Percentiles rank a stretch among this genome's conserved stretches.
Evolutionary conservation across 2,329 filamentous ascomycete genomes (phyloP).

Genomic region (Aspergillus sp.): DNA sequence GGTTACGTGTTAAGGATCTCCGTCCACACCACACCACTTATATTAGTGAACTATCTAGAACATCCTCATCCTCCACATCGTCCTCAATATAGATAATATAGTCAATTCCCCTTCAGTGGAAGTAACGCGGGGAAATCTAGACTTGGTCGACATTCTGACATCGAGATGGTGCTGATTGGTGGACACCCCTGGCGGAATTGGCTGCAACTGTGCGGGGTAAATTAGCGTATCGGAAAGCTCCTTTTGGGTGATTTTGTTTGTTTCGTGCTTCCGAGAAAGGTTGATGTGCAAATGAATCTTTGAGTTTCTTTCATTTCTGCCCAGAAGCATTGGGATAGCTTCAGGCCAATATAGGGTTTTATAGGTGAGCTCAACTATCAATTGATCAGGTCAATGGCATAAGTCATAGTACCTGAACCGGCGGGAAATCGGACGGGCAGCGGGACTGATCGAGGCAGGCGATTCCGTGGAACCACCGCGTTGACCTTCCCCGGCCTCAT

Average conservation of each 20-base stretch:
- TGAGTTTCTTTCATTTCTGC: too few species aligned
- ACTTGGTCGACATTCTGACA: constrained; percentile 9
- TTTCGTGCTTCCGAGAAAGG: neutral
- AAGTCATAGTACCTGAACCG: neutral
- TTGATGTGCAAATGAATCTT: too few species aligned
- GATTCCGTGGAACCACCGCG: neutral
- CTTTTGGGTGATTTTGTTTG: neutral
- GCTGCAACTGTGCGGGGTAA: constrained; percentile 9
- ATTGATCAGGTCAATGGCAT: neutral
- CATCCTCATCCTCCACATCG: neutral
- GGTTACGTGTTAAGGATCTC: neutral
- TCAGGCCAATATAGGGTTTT: too few species aligned
- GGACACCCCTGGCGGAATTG: neutral
- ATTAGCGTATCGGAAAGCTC: constrained; percentile 3
- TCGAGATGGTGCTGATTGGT: constrained; percentile 10
- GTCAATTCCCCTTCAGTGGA: neutral
- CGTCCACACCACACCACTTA: neutral
- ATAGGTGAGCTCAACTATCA: neutral
- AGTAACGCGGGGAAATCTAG: neutral
- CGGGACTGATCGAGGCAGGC: constrained; percentile 7
- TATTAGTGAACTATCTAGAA: too few species aligned
- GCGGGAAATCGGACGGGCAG: neutral
- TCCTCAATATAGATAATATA: neutral
- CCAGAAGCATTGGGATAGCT: too few species aligned
- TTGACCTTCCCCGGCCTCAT: constrained; percentile 2